Base-by-base conservation (phyloP, 2,329 filamentous ascomycete species). In the Exophiala lecanii-corni region DNA sequence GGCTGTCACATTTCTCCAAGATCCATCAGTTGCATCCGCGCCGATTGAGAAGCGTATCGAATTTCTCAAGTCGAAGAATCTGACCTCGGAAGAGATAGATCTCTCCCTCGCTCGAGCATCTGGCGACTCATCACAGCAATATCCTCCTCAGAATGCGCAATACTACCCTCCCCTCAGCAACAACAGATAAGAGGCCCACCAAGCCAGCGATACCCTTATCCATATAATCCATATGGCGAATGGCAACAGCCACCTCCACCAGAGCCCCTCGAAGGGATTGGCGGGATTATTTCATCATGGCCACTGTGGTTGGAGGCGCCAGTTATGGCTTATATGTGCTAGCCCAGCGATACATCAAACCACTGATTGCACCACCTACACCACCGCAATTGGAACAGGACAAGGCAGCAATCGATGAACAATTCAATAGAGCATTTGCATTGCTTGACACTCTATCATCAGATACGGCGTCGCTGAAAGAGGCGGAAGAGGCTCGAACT, bases 211-310 rank as follows among this genome's bases (percentile, higher is more conserved):
- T 65, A 68, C n/a, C 55, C 65, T 45, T 77, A 71, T 61, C 65
- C 63, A 21, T 71, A 78, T 62, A 70, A 70, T 42, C 65, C 66
- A 43, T 75, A 75, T 58, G 70, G 67, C 36, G 70, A 71, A 58
- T 75, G 70, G 55, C 78, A 75, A 53, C 69, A 63, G 45, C 47
- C 46, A 19, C 60, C 67, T 17, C 73, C 74, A 23, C 75, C 73
- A 52, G 73, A 78, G 49, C 68, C 81, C 89, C 89, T 2, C 82
- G 81, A 61, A 76, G 92, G 59, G 92, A 98, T 68, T 98, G 92
- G 92, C 79, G 94, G 49, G 92, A 98, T 62, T 97, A 89, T 86
- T 98, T 98, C 68, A 97, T 98, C 66, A 95, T 97, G 88, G 92
- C 92, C 5, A 98, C 92, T 0, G 86, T 97, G 9, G 84, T 94